Evolutionary conservation across 345 rosid genomes (phyloP).

Genomic region (Trapa incisa): DNA sequence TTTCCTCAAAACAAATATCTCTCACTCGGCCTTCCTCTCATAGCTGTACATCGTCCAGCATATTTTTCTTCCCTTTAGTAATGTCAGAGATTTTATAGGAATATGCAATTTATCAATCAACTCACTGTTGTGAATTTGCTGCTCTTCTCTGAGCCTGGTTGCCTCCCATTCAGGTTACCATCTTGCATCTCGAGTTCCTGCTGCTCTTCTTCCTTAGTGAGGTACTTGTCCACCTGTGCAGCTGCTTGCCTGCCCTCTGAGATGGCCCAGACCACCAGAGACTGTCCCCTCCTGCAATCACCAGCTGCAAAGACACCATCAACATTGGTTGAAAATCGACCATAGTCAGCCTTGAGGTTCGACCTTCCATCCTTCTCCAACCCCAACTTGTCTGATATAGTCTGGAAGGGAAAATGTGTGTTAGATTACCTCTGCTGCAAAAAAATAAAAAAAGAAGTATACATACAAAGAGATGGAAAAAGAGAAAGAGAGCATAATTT

Average conservation of each 20-base stretch:
- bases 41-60: neutral
- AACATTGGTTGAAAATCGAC: constrained; percentile 66
- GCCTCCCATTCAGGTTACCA: constrained; percentile 23
- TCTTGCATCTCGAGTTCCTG: neutral
- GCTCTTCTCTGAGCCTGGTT: constrained; percentile 20
- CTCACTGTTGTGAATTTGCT: constrained; percentile 30
- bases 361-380: constrained; percentile 73
- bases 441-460: no score
- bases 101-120: neutral
- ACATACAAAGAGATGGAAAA: no score
- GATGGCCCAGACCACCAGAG: constrained; percentile 97
- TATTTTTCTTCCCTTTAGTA: neutral
- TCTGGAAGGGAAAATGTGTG: constrained; percentile 21
- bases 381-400: constrained; percentile 73
- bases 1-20: neutral
- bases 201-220: constrained; percentile 25
- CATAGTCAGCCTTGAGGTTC: constrained; percentile 88
- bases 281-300: constrained; percentile 94
- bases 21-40: neutral
- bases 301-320: constrained; percentile 96
- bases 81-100: neutral
- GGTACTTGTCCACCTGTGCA: constrained; percentile 66
- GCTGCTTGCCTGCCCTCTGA: constrained; percentile 98
- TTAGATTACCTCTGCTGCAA: neutral
- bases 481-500: no score